Base-by-base conservation (phyloP, 805 yeast species). In the Candida quercuum region DNA sequence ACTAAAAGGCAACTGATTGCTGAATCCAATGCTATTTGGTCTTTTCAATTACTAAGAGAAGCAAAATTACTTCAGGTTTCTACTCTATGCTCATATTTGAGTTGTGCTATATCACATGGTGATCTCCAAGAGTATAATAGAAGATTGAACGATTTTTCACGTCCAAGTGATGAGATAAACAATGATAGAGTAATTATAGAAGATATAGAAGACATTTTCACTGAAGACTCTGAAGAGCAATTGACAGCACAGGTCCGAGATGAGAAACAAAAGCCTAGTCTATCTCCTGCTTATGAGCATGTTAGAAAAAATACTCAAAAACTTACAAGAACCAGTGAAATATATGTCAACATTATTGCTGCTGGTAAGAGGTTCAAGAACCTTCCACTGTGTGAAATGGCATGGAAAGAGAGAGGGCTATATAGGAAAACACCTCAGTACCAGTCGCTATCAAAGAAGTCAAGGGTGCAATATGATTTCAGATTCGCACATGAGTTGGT, bases 11-110 rank as follows among this genome's bases (percentile, higher is more conserved):
- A 77, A 43, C 60, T 86, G 1, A 38, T 83, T 30, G 78, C 81
- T 0, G 98, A 91, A 59, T 76, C 91, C 0, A 70, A 76, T 41
- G 97, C 97, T 0, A 40, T 91, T 6, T 76, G 94, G 79, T 70
- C 72, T 2, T 78, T 69, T 48, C 61, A 76, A 12, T 41, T 76
- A 18, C 56, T 71, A 16, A 52, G 57, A 24, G 57, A 63, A 32
- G 80, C 81, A 0, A 48, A 59, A 0, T 58, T 64, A 20, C 58
- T 83, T 10, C 67, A 63, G 22, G 49, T 48, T 1, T 64, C 67
- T 18, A 54, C 67, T 6, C 63, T 79, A 13, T 71, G 75, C 25
- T 63, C 78, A 5, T 81, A 67, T 47, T 56, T 86, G 45, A 68
- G 69, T 38, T 68, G 79, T 22, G 58, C 69, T 4, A 52, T 70